A percentile compares a stretch with the other conserved stretches of the same genome.
Conservation (phyloP, 2,329 filamentous ascomycete species). For the Zymoseptoria crescenta region DNA sequence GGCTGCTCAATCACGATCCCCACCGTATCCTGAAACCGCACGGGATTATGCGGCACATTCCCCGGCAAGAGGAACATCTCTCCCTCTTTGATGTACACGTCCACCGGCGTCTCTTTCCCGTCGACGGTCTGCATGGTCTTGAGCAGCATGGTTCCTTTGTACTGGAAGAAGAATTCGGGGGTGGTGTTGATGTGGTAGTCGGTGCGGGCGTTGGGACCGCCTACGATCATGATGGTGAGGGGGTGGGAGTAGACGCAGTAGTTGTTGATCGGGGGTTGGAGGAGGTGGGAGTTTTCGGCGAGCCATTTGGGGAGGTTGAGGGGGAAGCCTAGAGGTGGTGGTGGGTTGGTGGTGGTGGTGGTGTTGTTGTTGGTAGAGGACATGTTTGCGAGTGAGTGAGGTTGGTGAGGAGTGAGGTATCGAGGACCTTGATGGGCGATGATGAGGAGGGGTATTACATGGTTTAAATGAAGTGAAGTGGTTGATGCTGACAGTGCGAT, state of each 20-base stretch:
- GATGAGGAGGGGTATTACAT: neutral
- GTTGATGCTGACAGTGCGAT: neutral
- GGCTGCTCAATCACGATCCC: conserved; percentile 86
- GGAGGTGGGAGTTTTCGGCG: conserved; percentile 79
- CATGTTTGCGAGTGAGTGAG: neutral
- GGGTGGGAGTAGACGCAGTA: conserved; percentile 88
- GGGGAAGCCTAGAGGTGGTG: conserved; percentile 22
- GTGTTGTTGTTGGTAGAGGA: neutral
- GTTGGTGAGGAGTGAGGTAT: neutral
- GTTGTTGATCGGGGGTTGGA: conserved; percentile 93
- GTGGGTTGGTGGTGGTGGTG: neutral
- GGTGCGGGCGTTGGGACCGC: conserved; percentile 88
- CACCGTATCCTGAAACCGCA: conserved; percentile 89
- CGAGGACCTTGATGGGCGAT: neutral
- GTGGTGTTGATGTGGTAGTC: conserved; percentile 98
- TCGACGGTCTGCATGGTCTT: conserved; percentile 69
- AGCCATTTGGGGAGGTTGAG: conserved; percentile 53
- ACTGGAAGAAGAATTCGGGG: conserved; percentile 96
- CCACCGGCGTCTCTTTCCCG: conserved; percentile 56
- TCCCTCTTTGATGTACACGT: conserved; percentile 84
- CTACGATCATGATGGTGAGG: conserved; percentile 87
- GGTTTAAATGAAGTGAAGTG: neutral
- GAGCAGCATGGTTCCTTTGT: conserved; percentile 86
- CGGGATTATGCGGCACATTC: conserved; percentile 95
- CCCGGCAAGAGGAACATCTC: conserved; percentile 87